These are phyloP conservation scores for Leishmania turanica DNA, from an alignment of 208 protist genomes.

Conservation along the genomic window DNA sequence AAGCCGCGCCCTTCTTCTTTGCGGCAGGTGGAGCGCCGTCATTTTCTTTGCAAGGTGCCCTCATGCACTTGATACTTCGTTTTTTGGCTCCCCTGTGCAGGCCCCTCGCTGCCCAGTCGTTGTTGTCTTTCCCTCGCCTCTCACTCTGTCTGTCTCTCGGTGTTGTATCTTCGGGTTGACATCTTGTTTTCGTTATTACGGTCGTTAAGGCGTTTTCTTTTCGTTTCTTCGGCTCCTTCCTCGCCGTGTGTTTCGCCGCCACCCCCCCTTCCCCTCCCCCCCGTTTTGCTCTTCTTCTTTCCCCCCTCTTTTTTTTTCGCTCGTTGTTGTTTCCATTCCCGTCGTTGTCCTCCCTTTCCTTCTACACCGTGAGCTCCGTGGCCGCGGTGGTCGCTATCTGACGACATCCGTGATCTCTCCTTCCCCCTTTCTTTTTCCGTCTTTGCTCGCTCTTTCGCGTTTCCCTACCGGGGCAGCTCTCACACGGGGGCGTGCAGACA, in stretches of 20 bases:
- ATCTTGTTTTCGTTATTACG: not conserved
- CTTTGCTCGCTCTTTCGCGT: not conserved
- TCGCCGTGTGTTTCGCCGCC: not conserved
- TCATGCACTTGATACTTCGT: not conserved
- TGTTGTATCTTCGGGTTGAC: not conserved
- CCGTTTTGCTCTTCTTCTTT: not conserved
- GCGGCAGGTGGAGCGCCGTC: not conserved
- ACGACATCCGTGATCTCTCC: not conserved
- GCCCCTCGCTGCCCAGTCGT: not conserved
- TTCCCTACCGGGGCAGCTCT: not conserved
- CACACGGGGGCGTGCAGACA: not conserved
- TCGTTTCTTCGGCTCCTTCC: not conserved
- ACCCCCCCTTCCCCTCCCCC: not conserved
- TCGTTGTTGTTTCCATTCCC: not conserved
- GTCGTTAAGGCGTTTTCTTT: conserved; percentile 3
- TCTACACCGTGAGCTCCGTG: not conserved
- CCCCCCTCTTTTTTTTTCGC: not conserved
- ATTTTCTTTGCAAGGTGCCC: not conserved
- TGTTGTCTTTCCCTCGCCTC: not conserved
- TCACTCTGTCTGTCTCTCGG: not conserved
- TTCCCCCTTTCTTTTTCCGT: not conserved
- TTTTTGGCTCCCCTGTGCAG: not conserved
- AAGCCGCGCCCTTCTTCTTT: not conserved
- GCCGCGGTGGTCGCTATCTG: not conserved
- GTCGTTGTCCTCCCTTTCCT: not conserved